Evolutionary conservation across 164 flowering plant species (phyloP), one percentile per base, ranked within the genome.

Genomic region (Cinnamomum micranthum): DNA sequence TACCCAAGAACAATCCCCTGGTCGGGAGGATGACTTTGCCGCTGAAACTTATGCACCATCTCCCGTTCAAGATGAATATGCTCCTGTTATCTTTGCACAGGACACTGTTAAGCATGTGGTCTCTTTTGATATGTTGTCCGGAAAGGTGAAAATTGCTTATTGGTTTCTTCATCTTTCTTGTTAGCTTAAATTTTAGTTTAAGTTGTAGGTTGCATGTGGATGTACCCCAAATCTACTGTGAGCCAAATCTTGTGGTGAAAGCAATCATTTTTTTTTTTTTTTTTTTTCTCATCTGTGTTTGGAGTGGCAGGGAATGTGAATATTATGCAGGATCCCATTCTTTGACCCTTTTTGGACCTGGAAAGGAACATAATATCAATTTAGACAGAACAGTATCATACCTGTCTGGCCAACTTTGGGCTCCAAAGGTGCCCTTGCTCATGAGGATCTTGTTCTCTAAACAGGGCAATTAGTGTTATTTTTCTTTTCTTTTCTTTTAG

Each of bases 71-170:
- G 94, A 89, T 74, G 99, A 95, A 85, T 95, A 95, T 84, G 98
- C 99, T 68, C 99, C 99, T 0, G 99, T 95, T 67, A 94, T 95
- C 81, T 94, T 95, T 80, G 95, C 99, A 17, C 98, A 95, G 78
- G 97, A 94, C 74, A 95, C 94, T 51, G 70, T 94, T 75, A 80
- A 97, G 1, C 98, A 95, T 72, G 88, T 95, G n/a, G 79, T 93
- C 73, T 95, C 99, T 52, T 75, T 95, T n/a, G 99, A 95, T 81
- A 82, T 95, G 97, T 81, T 95, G 41, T 86, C 99, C 0, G 99
- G 99, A 70, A 88, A 88, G 91, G 99, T 91, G 33, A 77, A 50
- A 76, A 74, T 71, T 67, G 76, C 73, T 72, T 4, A 27, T 73
- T 51, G 47, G 19, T 59, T 60, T 69, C 68, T 69, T 11, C n/a